Evolutionary conservation across 2,329 filamentous ascomycete genomes (phyloP).

Genomic region (Phialophora macrospora): DNA sequence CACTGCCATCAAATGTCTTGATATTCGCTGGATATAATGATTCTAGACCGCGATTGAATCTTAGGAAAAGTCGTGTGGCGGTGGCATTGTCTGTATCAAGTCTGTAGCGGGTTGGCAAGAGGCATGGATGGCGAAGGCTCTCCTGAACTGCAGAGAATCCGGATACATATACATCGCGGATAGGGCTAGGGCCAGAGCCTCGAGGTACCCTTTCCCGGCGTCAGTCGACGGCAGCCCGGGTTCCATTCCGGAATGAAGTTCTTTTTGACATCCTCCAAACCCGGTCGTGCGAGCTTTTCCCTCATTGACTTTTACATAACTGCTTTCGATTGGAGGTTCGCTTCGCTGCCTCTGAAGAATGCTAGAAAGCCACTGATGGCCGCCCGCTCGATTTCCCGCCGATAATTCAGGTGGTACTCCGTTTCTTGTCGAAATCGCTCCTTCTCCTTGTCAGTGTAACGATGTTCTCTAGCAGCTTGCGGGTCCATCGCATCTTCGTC

Average conservation of each 20-base stretch:
- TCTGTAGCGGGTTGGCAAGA: too few species aligned
- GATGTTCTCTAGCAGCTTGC: constrained; percentile 29
- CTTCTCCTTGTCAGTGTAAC: constrained; percentile 32
- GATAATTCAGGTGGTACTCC: constrained; percentile 28
- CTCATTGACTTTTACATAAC: constrained; percentile 35
- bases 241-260: constrained; percentile 36
- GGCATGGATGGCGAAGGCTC: too few species aligned
- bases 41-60: too few species aligned
- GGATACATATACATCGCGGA: too few species aligned
- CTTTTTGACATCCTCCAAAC: constrained; percentile 33
- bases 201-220: constrained; percentile 47
- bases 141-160: too few species aligned
- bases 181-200: constrained; percentile 12
- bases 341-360: constrained; percentile 23
- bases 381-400: constrained; percentile 29
- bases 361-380: constrained; percentile 26
- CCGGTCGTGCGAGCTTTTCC: constrained; percentile 25
- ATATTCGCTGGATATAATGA: too few species aligned
- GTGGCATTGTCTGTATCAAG: too few species aligned
- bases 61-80: too few species aligned
- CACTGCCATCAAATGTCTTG: too few species aligned
- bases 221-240: constrained; percentile 54
- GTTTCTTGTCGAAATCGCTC: constrained; percentile 29
- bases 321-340: constrained; percentile 22
- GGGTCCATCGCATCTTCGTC: constrained; percentile 29